Percentiles rank a stretch among this genome's conserved stretches.
Conservation (phyloP, 2,329 filamentous ascomycete genomes). For the Colletotrichum lini region DNA sequence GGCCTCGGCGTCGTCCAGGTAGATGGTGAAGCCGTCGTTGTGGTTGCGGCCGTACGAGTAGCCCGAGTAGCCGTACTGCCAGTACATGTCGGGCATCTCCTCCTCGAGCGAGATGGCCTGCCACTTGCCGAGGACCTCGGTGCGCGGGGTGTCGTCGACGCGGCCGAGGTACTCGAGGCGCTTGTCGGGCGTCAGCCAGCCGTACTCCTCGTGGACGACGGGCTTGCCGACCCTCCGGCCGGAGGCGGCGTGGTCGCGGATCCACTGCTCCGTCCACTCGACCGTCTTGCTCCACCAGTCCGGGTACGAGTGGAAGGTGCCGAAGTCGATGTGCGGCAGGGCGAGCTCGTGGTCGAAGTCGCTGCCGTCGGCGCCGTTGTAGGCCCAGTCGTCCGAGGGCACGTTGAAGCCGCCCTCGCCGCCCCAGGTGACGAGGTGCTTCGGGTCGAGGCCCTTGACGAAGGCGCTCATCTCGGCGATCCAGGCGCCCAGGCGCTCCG, state of each 20-base stretch:
- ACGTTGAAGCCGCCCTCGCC: slow-evolving; percentile 72
- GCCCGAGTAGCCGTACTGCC: slow-evolving; percentile 67
- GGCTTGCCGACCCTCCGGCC: slow-evolving; percentile 62
- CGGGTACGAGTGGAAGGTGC: slow-evolving; percentile 69
- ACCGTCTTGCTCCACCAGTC: slow-evolving; percentile 69
- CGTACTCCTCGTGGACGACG: slow-evolving; percentile 70
- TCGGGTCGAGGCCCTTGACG: slow-evolving; percentile 65
- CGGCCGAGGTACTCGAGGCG: slow-evolving; percentile 61
- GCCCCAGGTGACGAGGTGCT: slow-evolving; percentile 69
- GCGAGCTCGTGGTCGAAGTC: slow-evolving; percentile 67
- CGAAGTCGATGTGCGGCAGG: slow-evolving; percentile 66
- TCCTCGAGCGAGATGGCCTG: slow-evolving; percentile 63
- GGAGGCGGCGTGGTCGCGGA: slow-evolving; percentile 65
- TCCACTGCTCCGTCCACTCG: slow-evolving; percentile 68
- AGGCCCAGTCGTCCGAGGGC: slow-evolving; percentile 58
- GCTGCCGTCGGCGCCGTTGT: slow-evolving; percentile 64
- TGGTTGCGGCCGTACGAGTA: slow-evolving; percentile 69
- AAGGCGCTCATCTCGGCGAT: slow-evolving; percentile 68
- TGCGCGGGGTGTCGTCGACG: slow-evolving; percentile 58
- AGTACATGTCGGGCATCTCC: slow-evolving; percentile 68
- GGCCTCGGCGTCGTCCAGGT: slow-evolving; percentile 64
- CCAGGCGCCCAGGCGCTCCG: slow-evolving; percentile 62
- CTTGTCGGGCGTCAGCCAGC: slow-evolving; percentile 66
- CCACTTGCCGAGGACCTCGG: slow-evolving; percentile 63
- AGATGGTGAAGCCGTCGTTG: slow-evolving; percentile 71